Conservation (phyloP, 495 filamentous ascomycete genomes). For the Annulohypoxylon moriforme region DNA sequence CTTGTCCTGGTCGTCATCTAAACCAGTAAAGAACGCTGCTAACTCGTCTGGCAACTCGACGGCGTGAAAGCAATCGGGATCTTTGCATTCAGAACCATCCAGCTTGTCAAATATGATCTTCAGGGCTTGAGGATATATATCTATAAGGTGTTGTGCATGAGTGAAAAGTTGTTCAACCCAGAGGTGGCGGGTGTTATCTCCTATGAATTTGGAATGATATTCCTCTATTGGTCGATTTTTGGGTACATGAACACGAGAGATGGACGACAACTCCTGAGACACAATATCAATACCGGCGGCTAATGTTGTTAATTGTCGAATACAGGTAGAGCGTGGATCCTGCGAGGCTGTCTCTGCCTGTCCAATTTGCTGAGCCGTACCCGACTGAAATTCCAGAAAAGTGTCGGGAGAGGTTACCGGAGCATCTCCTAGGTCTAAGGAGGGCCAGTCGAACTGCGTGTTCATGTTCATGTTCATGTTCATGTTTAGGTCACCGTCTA, state of each 20-base stretch:
- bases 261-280: constrained; percentile 11
- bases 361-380: background rate
- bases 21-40: constrained; percentile 15
- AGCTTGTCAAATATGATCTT: constrained; percentile 30
- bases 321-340: constrained; percentile 28
- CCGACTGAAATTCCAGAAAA: constrained; percentile 11
- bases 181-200: constrained; percentile 10
- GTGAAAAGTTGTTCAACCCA: constrained; percentile 43
- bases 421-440: background rate
- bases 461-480: constrained; percentile 21
- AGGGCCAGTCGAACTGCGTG: constrained; percentile 36
- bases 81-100: constrained; percentile 26
- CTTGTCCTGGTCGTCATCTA: constrained; percentile 9
- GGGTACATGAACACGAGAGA: constrained; percentile 31
- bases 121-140: constrained; percentile 47
- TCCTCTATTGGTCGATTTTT: constrained; percentile 20
- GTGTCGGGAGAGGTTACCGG: background rate
- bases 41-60: constrained; percentile 28
- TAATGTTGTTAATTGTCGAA: constrained; percentile 36
- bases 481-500: constrained; percentile 15
- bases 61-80: constrained; percentile 36
- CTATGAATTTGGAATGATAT: constrained; percentile 25
- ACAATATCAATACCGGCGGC: constrained; percentile 41
- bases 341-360: constrained; percentile 32
- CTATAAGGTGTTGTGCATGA: constrained; percentile 47